Percentiles rank a stretch among this genome's conserved stretches.
These are phyloP conservation scores for Samsoniella hepiali DNA, from an alignment of 2,329 filamentous ascomycete genomes.

Conservation along the genomic window DNA sequence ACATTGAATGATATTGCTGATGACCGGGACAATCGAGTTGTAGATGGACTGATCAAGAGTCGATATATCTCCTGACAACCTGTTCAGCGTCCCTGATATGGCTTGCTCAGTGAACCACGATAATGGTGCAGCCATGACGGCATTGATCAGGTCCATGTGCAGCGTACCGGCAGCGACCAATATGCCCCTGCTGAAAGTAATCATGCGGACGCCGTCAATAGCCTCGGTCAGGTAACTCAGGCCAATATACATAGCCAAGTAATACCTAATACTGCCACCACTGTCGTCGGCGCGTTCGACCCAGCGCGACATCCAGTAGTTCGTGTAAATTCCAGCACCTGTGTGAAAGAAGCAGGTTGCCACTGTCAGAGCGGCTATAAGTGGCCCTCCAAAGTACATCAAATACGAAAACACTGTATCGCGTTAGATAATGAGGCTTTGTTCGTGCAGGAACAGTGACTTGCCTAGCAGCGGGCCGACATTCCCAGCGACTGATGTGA, in stretches of 20 bases:
- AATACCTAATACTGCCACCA: conserved; percentile 40
- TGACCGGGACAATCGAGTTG: conserved; percentile 6
- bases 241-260: conserved; percentile 39
- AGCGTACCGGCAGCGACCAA: conserved; percentile 53
- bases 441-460: too few relatives aligned
- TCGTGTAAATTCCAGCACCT: conserved; percentile 39
- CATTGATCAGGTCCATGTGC: conserved; percentile 49
- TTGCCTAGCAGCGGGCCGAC: too few relatives aligned
- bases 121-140: conserved; percentile 51
- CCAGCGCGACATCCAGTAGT: conserved; percentile 51
- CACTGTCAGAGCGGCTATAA: conserved; percentile 40
- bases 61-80: conserved; percentile 54
- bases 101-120: conserved; percentile 55
- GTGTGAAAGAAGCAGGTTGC: conserved; percentile 39
- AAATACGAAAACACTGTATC: conserved; percentile 47
- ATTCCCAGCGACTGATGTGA: too few relatives aligned
- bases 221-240: conserved; percentile 25
- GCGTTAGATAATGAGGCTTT: too few relatives aligned
- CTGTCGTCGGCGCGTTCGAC: conserved; percentile 46
- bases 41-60: conserved; percentile 42
- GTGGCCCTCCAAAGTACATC: conserved; percentile 45
- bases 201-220: conserved; percentile 26
- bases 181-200: conserved; percentile 52
- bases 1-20: background rate
- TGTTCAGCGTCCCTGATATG: conserved; percentile 50